phyloP scores from a whole-genome alignment of 345 rosid genomes.

The Arabis hirsuta region DNA sequence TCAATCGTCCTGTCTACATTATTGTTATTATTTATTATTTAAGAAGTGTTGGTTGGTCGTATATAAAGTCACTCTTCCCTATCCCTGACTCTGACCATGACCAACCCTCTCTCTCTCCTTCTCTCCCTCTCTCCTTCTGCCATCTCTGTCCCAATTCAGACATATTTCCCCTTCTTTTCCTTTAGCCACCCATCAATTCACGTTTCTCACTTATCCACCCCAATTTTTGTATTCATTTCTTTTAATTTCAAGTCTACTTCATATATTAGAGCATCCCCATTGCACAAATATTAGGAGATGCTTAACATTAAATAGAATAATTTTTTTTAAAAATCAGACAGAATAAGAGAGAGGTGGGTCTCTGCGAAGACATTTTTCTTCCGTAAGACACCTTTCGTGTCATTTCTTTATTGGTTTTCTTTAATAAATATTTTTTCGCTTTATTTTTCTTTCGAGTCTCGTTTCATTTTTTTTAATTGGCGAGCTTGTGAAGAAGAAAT shows the following conservation, averaged over 20 bases:
- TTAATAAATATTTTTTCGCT: too few relatives aligned
- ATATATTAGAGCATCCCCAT: too few relatives aligned
- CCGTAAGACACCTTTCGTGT: too few relatives aligned
- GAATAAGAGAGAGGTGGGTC: too few relatives aligned
- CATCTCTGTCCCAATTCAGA: constrained; percentile 35
- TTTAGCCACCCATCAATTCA: constrained; percentile 34
- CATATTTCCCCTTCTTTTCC: constrained; percentile 6
- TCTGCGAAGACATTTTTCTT: too few relatives aligned
- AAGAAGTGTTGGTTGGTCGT: constrained; percentile 30
- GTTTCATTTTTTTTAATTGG: too few relatives aligned
- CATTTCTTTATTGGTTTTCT: too few relatives aligned
- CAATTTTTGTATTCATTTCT: background rate
- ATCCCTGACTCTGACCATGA: constrained; percentile 22
- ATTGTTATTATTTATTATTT: background rate
- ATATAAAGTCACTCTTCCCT: constrained; percentile 39
- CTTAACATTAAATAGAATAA: too few relatives aligned
- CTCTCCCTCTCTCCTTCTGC: constrained; percentile 32
- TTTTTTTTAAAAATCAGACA: too few relatives aligned
- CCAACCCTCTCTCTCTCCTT: constrained; percentile 23
- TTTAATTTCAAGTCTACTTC: background rate
- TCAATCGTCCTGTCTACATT: background rate
- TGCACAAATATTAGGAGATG: too few relatives aligned
- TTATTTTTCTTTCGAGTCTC: too few relatives aligned
- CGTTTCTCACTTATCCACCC: constrained; percentile 31
- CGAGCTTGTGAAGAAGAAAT: too few relatives aligned